Percentiles rank a stretch among this genome's conserved stretches.
Evolutionary conservation across 805 yeast species (phyloP).

Genomic region (Kodamaea nitidulidarum): DNA sequence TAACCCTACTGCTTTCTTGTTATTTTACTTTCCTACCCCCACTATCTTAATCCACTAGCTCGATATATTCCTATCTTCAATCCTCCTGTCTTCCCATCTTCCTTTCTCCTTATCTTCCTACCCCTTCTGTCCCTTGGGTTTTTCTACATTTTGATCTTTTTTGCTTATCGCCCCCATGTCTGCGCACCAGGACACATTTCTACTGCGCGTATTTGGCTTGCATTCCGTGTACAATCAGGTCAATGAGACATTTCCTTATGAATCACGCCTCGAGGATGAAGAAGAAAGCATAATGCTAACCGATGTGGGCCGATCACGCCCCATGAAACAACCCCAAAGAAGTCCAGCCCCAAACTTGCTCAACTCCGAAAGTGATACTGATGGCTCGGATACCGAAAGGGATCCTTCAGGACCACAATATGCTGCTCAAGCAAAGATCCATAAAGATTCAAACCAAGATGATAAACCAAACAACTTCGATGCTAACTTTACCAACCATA

Average conservation of each 20-base stretch:
- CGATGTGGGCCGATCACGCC: slow-evolving; percentile 4
- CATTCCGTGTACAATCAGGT: slow-evolving; percentile 41
- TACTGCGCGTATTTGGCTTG: slow-evolving; percentile 61
- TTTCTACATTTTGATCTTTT: neutral
- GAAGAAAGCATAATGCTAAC: slow-evolving; percentile 9
- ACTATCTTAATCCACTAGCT: too few species aligned
- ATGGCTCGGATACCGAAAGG: slow-evolving; percentile 1
- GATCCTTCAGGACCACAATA: neutral
- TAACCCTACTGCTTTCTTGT: too few species aligned
- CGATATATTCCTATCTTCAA: too few species aligned
- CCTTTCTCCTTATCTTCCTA: neutral
- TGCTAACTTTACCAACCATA: too few species aligned
- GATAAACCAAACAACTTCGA: too few species aligned
- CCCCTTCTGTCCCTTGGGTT: neutral
- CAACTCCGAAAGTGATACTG: slow-evolving; percentile 7
- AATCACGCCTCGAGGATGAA: slow-evolving; percentile 4
- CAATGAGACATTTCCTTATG: slow-evolving; percentile 35
- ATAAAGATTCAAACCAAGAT: too few species aligned
- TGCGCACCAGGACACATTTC: slow-evolving; percentile 48
- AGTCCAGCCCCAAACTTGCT: slow-evolving; percentile 5
- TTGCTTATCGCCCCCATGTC: slow-evolving; percentile 6
- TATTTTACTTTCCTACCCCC: too few species aligned
- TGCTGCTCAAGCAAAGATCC: too few species aligned
- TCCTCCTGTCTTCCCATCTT: neutral
- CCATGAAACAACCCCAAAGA: neutral